A percentile compares a stretch with the other conserved stretches of the same genome.
These are phyloP conservation scores for Dactylellina sp. DNA, from an alignment of 2,329 filamentous ascomycete genomes.

Conservation along the genomic window DNA sequence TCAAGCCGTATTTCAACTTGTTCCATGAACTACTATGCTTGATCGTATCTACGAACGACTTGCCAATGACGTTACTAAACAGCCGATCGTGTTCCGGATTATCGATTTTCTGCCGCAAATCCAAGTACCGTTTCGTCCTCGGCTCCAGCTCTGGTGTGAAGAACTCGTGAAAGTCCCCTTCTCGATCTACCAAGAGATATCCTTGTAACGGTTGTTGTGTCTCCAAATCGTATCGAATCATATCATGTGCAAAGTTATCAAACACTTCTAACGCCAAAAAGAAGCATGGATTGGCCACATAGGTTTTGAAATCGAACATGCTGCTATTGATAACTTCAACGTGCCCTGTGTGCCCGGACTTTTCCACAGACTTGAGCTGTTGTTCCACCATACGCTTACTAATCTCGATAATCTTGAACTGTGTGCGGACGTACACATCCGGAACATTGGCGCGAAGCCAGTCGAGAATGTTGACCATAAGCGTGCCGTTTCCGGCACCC, in stretches of 20 bases:
- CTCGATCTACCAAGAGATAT: constrained; percentile 82
- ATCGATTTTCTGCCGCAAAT: constrained; percentile 80
- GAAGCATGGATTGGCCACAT: constrained; percentile 93
- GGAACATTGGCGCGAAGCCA: constrained; percentile 91
- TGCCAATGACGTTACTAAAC: constrained; percentile 51
- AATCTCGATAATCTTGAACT: constrained; percentile 96
- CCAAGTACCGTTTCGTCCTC: constrained; percentile 82
- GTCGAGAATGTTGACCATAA: constrained; percentile 98
- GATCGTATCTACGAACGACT: constrained; percentile 55
- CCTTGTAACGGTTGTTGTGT: constrained; percentile 89
- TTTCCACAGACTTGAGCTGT: constrained; percentile 78
- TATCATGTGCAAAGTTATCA: constrained; percentile 97
- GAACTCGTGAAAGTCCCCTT: constrained; percentile 95
- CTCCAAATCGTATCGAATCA: constrained; percentile 85
- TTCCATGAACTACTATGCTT: constrained; percentile 35
- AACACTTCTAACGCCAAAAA: constrained; percentile 98
- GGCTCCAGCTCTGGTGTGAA: constrained; percentile 85
- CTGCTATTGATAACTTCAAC: constrained; percentile 95
- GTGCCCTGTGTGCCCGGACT: constrained; percentile 80
- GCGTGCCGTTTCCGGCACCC: constrained; percentile 94
- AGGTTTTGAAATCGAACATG: constrained; percentile 91
- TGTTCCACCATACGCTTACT: constrained; percentile 81
- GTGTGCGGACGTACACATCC: constrained; percentile 91
- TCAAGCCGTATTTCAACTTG: constrained; percentile 69
- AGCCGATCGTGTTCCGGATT: constrained; percentile 55